phyloP scores from a whole-genome alignment of 2,329 filamentous ascomycete genomes.

The Exophiala sp. region DNA sequence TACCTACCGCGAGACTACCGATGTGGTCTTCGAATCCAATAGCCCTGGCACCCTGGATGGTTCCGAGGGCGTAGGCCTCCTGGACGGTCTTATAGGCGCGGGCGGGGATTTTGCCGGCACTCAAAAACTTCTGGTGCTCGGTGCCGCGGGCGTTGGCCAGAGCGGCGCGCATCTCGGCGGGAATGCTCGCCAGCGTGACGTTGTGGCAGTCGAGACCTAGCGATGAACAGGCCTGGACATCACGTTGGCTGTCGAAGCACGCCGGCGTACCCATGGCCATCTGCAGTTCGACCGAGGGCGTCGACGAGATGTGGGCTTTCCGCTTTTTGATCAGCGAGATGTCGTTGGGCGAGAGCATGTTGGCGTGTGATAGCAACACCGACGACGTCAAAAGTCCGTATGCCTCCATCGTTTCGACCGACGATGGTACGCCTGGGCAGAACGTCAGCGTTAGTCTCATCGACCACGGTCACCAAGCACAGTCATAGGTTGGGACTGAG shows the following conservation, averaged over 20 bases:
- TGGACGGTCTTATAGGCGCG: constrained; percentile 35
- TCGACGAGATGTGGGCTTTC: constrained; percentile 37
- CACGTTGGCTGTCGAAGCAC: constrained; percentile 29
- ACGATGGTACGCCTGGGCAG: neutral
- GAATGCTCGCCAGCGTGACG: constrained; percentile 29
- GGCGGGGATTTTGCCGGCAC: constrained; percentile 26
- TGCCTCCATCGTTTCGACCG: constrained; percentile 18
- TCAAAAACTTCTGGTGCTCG: constrained; percentile 31
- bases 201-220: constrained; percentile 34
- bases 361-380: constrained; percentile 43
- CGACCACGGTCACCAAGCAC: too few relatives aligned
- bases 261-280: constrained; percentile 43
- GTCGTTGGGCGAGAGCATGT: constrained; percentile 25
- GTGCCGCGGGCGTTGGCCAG: constrained; percentile 30
- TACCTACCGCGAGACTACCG: constrained; percentile 45
- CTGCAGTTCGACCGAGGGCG: constrained; percentile 50
- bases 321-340: constrained; percentile 21
- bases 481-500: too few relatives aligned
- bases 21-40: constrained; percentile 41
- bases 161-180: constrained; percentile 30
- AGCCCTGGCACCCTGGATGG: constrained; percentile 44
- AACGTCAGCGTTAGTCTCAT: too few relatives aligned
- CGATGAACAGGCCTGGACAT: constrained; percentile 22
- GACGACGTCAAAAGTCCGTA: constrained; percentile 41
- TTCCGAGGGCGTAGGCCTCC: constrained; percentile 49